Base-by-base conservation (phyloP, 805 yeast genomes). In the Starmerella apicola region DNA sequence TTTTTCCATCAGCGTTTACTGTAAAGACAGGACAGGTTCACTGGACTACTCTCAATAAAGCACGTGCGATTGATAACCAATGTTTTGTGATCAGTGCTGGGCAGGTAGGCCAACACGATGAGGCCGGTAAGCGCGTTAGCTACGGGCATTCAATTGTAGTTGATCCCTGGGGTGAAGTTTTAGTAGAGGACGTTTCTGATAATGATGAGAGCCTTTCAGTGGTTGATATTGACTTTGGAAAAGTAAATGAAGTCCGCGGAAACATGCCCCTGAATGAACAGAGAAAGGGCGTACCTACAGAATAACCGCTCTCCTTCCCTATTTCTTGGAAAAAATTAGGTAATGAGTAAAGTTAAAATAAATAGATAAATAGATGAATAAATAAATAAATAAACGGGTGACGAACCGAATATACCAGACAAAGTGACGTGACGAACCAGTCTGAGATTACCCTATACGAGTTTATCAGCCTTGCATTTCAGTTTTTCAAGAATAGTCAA, bases 1-100 rank as follows among this genome's bases (percentile, higher is more conserved):
- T 88, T 2, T 88, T 66, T 51, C 97, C 98, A 0, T 78, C 93
- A 20, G 97, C 97, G 0, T 91, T 93, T 67, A 91, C 95, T 0
- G 72, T 81, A 55, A 76, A 77, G 47, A 88, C 97, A 0, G 98
- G 98, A 1, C 74, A 74, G 37, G 83, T 88, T 1, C 98, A 88
- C 54, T 88, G 96, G 94, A 75, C 75, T 38, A 58, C 72, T 1
- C 64, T 88, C 37, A 95, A 83, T 1, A 66, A 74, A 21, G 79
- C 94, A 0, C 65, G 96, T 35, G 97, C 97, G 3, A 70, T 88
- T 10, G 95, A 86, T 55, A 71, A 88, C 1, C 97, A 91, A 59
- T 67, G 80, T 44, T 91, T 71, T 57, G 94, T 86, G 5, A 64
- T 88, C 3, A 72, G 85, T 80, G 86, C 96, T 2, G 94, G 91